Percentiles rank a stretch among this genome's conserved stretches.
Conservation (phyloP, 2,329 filamentous ascomycete species). For the Talaromyces sp. region DNA sequence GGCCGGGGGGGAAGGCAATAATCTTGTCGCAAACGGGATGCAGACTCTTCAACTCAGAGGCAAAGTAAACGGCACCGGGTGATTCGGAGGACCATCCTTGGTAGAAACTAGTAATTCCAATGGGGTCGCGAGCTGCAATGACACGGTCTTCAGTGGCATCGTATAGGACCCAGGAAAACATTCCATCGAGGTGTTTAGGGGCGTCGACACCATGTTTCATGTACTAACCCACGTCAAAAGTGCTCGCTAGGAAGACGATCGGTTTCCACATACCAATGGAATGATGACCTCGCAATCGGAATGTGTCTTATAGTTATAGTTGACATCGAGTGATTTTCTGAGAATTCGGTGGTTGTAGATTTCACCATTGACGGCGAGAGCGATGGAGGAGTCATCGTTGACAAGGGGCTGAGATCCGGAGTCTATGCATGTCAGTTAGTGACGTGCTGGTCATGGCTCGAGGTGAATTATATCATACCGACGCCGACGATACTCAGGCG, state of each 20-base stretch:
- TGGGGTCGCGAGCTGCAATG: conserved; percentile 90
- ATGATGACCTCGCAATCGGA: conserved; percentile 99
- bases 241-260: neutral
- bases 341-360: conserved; percentile 99
- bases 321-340: conserved; percentile 76
- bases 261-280: conserved; percentile 65
- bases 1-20: conserved; percentile 87
- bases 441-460: neutral
- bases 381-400: conserved; percentile 82
- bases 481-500: conserved; percentile 96
- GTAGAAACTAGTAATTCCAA: conserved; percentile 96
- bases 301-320: conserved; percentile 96
- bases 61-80: conserved; percentile 86
- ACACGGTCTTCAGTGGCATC: conserved; percentile 92
- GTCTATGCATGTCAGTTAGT: conserved; percentile 52
- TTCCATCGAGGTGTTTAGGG: conserved; percentile 91
- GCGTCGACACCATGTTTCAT: conserved; percentile 87
- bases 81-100: conserved; percentile 84
- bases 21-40: conserved; percentile 94
- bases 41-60: conserved; percentile 92
- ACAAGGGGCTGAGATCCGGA: conserved; percentile 92
- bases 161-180: conserved; percentile 99
- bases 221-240: conserved; percentile 58
- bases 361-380: conserved; percentile 96
- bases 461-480: conserved; percentile 54